phyloP scores from a whole-genome alignment of 495 filamentous ascomycete species.

The Penicillium desertorum region DNA sequence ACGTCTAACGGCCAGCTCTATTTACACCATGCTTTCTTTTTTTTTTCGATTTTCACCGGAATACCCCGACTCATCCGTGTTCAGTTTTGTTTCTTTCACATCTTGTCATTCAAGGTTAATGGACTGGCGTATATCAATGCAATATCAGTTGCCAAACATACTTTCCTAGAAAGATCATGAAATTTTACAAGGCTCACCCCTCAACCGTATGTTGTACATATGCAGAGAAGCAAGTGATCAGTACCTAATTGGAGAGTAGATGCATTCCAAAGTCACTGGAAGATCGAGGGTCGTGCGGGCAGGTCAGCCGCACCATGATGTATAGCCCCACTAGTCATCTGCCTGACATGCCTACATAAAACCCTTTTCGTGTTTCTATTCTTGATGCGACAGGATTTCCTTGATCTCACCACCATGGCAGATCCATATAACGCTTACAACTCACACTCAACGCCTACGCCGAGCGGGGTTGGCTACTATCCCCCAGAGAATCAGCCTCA shows the following conservation, averaged over 20 bases:
- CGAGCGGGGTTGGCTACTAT: conserved; percentile 33
- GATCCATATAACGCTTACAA: conserved; percentile 50
- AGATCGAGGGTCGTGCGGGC: conserved; percentile 27
- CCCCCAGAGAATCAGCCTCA: conserved; percentile 25
- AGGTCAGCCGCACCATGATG: conserved; percentile 33
- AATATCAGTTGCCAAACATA: conserved; percentile 19
- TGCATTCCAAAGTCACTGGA: conserved; percentile 18
- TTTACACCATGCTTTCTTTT: conserved; percentile 18
- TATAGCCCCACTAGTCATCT: conserved; percentile 16
- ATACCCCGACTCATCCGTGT: conserved; percentile 32
- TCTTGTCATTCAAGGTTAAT: conserved; percentile 15
- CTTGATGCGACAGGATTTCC: not conserved
- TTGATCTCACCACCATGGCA: conserved; percentile 37
- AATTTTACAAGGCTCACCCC: conserved; percentile 2
- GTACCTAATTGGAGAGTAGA: conserved; percentile 19
- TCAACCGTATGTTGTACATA: not conserved
- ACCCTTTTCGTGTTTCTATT: not conserved
- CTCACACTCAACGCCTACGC: conserved; percentile 26
- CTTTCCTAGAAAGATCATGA: not conserved
- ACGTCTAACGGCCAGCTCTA: conserved; percentile 17
- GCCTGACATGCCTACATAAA: conserved; percentile 3
- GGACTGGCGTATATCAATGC: conserved; percentile 17
- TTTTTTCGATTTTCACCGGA: conserved; percentile 21
- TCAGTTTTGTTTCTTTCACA: conserved; percentile 11
- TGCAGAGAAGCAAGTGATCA: not conserved